Evolutionary conservation across 2,329 filamentous ascomycete genomes (phyloP).

Genomic region (Nigrospora sphaerica): DNA sequence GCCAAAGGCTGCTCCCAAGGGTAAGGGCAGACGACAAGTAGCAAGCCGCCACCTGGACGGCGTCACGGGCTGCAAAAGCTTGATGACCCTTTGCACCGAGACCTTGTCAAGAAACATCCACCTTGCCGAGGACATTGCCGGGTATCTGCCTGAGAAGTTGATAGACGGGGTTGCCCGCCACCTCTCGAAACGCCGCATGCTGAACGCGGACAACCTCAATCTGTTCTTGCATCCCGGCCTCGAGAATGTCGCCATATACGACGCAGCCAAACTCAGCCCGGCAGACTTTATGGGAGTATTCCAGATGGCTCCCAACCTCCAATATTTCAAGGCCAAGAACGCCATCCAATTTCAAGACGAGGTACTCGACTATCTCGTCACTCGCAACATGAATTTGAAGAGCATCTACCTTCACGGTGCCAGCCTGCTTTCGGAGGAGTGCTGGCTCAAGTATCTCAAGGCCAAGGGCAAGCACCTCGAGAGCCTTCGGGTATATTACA

Average conservation of each 20-base stretch:
- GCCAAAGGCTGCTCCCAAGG: slow-evolving; percentile 41
- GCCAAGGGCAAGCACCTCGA: slow-evolving; percentile 59
- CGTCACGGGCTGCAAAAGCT: slow-evolving; percentile 57
- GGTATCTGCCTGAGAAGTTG: slow-evolving; percentile 46
- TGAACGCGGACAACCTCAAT: slow-evolving; percentile 45
- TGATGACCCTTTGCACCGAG: slow-evolving; percentile 59
- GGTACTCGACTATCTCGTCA: slow-evolving; percentile 73
- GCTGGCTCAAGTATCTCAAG: slow-evolving; percentile 66
- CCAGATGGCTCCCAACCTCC: slow-evolving; percentile 62
- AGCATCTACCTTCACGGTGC: slow-evolving; percentile 74
- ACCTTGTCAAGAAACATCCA: slow-evolving; percentile 56
- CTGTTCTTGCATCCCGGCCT: slow-evolving; percentile 48
- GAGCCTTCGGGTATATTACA: slow-evolving; percentile 71
- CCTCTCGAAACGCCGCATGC: slow-evolving; percentile 52
- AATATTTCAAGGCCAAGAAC: slow-evolving; percentile 68
- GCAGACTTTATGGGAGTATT: slow-evolving; percentile 80
- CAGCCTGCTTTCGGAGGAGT: slow-evolving; percentile 71
- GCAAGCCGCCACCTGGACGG: slow-evolving; percentile 85
- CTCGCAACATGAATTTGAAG: slow-evolving; percentile 61
- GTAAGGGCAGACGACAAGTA: slow-evolving; percentile 62
- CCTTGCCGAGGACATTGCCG: slow-evolving; percentile 50
- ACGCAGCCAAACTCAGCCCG: slow-evolving; percentile 56
- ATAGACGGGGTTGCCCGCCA: slow-evolving; percentile 54
- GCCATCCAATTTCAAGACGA: slow-evolving; percentile 88
- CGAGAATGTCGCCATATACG: slow-evolving; percentile 48